Percentiles rank a stretch among this genome's conserved stretches.
Conservation (phyloP, 1,284 basidiomycete species). For the Cutaneotrichosporon cutaneum region DNA sequence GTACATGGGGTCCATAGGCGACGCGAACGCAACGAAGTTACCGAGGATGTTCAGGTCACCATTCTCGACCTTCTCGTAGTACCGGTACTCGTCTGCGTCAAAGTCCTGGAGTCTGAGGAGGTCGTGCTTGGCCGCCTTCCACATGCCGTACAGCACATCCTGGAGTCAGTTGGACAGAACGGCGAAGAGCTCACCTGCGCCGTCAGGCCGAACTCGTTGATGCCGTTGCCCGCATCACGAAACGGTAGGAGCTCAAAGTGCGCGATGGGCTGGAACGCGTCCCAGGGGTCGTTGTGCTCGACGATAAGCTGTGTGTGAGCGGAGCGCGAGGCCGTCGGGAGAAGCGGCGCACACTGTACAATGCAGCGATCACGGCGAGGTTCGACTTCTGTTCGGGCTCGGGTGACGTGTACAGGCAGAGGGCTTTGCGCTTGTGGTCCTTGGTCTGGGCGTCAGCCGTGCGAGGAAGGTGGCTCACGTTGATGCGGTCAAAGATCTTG, state of each 20-base stretch:
- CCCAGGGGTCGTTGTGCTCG: constrained; percentile 85
- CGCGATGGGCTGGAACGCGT: constrained; percentile 88
- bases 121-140: constrained; percentile 86
- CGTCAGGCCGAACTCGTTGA: constrained; percentile 86
- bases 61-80: constrained; percentile 91
- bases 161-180: constrained; percentile 28
- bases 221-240: constrained; percentile 90
- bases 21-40: constrained; percentile 90
- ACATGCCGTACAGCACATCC: constrained; percentile 91
- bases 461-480: constrained; percentile 59
- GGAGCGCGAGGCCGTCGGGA: background rate
- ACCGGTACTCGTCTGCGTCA: constrained; percentile 60
- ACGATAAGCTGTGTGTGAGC: constrained; percentile 75
- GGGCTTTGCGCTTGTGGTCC: constrained; percentile 53
- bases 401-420: constrained; percentile 86
- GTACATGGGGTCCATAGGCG: constrained; percentile 64
- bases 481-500: constrained; percentile 80
- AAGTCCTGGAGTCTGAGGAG: constrained; percentile 92
- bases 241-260: constrained; percentile 91
- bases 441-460: constrained; percentile 59
- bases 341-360: constrained; percentile 60
- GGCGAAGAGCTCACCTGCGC: constrained; percentile 60
- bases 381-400: constrained; percentile 88
- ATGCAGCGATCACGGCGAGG: constrained; percentile 83
- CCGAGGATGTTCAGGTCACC: constrained; percentile 96